Base-by-base conservation (phyloP, 2,329 filamentous ascomycete genomes). In the Colletotrichum shisoi region DNA sequence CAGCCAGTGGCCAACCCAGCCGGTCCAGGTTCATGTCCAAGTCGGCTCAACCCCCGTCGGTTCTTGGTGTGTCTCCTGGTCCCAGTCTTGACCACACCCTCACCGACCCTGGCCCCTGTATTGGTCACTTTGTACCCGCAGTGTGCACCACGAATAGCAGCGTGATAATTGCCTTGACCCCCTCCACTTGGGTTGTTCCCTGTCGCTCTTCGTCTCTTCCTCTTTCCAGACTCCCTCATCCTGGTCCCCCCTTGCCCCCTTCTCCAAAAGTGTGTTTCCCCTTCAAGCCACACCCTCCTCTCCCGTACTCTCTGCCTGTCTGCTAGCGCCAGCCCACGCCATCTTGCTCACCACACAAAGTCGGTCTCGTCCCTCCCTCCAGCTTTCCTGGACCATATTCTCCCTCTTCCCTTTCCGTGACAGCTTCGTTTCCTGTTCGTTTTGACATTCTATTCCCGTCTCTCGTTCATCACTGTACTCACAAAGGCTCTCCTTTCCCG, bases 371-470 rank as follows among this genome's bases (percentile, higher is more conserved):
- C 62, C 66, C 53, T 67, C 59, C 62, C 37, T 52, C 31, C n/a
- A 19, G n/a, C 58, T 46, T 58, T 57, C 67, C 46, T 57, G 51
- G 49, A 42, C 15, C 57, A 17, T 39, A 31, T 58, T 56, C 42
- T 68, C 40, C 66, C 56, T 68, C 67, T 67, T 69, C 54, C 67
- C 53, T 63, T 67, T 68, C 63, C 67, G 67, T 67, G 62, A 68
- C 62, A 62, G 63, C 67, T 63, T 69, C 63, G 56, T 63, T 49
- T 52, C 49, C 46, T 71, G 62, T 64, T 64, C 64, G 60, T 62
- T 61, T 64, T 57, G 57, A 62, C 66, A 61, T 78, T 79, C 73
- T 71, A 73, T 79, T 79, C 76, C 71, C 69, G 75, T 74, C 78
- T 68, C 75, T 79, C 77, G 77, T 79, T 79, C 64, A 67, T 51